Evolutionary conservation across 2,329 filamentous ascomycete genomes (phyloP), one percentile per base, ranked within the genome.

Genomic region (Periconia macrospinosa): DNA sequence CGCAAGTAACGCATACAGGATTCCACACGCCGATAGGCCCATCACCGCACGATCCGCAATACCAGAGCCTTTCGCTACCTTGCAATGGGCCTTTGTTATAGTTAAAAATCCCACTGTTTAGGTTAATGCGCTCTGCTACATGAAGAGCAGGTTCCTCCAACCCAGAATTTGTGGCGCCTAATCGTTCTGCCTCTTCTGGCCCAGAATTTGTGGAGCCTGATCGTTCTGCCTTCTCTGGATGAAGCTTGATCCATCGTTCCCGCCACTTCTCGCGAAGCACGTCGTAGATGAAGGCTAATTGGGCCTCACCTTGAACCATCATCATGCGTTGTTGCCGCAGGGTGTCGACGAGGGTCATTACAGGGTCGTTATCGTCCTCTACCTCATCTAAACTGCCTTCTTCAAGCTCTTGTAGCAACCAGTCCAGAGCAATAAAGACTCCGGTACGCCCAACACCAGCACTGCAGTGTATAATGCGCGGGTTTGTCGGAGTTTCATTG

Each of bases 401-500:
- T 23, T 90, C 86, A 10, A 97, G 81, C 73, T 97, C 91, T 35
- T 87, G 83, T 58, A 96, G 81, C 23, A 99, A 83, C 72, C 95
- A 91, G 74, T 97, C 94, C n/a, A 99, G 83, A 1, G 91, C 89
- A 65, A 99, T 96, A 70, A 97, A 99, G 0, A 94, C 97, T 35
- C 94, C 94, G 8, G 90, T 96, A 51, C 94, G 86, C 13, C 94
- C 94, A 14, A 99, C 93, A 37, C 94, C 94, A 9, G 94, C 94
- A 68, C 91, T 96, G 78, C 80, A 82, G 54, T 82, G 80, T 2
- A 82, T 75, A 54, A 97, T 87, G 50, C 93, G 87, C 5, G 93
- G 90, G 65, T 89, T 91, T 18, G n/a, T 65, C 35, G 37, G 70
- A 66, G 53, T 72, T 60, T 20, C 75, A 76, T n/a, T n/a, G 58